Evolutionary conservation across 1,284 basidiomycete genomes (phyloP).

Genomic region (Meira nashicola): DNA sequence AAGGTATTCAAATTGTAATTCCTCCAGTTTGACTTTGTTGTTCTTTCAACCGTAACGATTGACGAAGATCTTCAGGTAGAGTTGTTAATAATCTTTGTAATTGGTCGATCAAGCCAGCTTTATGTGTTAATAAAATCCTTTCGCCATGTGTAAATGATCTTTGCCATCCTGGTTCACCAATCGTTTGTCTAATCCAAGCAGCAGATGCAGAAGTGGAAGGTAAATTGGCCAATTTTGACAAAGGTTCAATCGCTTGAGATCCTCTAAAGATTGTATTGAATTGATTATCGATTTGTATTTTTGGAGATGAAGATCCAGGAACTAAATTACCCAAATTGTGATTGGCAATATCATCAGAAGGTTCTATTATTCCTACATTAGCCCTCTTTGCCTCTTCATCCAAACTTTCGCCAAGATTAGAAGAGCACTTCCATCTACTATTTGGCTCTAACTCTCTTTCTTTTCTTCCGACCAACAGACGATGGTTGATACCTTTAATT

Average conservation of each 20-base stretch:
- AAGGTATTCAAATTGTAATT: too few relatives aligned
- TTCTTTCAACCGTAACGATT: constrained; percentile 11
- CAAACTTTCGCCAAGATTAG: constrained; percentile 15
- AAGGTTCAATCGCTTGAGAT: too few relatives aligned
- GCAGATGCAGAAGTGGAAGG: constrained; percentile 4
- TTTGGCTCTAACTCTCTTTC: constrained; percentile 27
- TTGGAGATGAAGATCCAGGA: too few relatives aligned
- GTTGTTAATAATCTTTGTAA: constrained; percentile 30
- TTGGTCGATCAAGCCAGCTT: constrained; percentile 23
- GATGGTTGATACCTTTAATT: constrained; percentile 31
- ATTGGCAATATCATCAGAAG: neutral
- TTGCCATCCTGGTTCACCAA: neutral
- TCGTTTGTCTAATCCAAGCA: neutral
- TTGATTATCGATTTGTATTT: too few relatives aligned
- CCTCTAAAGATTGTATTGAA: neutral
- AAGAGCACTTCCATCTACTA: constrained; percentile 25
- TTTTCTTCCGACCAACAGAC: constrained; percentile 20
- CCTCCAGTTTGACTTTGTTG: neutral
- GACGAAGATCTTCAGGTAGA: constrained; percentile 32
- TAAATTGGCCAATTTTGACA: neutral
- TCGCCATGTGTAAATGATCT: constrained; percentile 19
- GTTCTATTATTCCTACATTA: neutral
- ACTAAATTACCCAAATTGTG: too few relatives aligned
- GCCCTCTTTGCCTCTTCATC: neutral
- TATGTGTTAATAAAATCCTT: constrained; percentile 21